Base-by-base conservation (phyloP, 192 early-diverging fungal genomes). In the Phlyctochytrium arcticum region DNA sequence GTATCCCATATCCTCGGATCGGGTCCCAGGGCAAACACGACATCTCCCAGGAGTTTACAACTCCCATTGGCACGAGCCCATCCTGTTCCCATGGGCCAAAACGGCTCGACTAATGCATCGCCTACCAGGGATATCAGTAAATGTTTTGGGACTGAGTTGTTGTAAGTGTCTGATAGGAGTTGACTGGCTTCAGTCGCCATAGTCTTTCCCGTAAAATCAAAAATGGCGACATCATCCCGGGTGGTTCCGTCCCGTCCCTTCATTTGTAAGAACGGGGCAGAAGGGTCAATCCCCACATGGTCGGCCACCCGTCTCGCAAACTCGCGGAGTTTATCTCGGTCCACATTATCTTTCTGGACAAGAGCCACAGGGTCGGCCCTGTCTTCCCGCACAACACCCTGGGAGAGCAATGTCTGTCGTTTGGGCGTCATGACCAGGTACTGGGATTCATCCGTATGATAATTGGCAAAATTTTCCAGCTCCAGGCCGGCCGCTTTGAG, bases 361-460 rank as follows among this genome's bases (percentile, higher is more conserved):
- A 68, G 39, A n/a, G 44, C 66, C 21, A 47, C 63, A 3, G 53
- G 63, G 53, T 65, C 63, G 5, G 66, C 57, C 32, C 9, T n/a
- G 57, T 68, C 66, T 29, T 35, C 7, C 36, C 57, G 59, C 50
- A 68, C 3, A 12, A 68, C 58, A 10, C 66, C 66, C 10, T 33
- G 15, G 10, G 15, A 21, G n/a, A 68, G 66, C 48, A 68, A 30
- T 5, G 48, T 61, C 26, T n/a, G 5, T 23, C 32, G 33, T 46
- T 51, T 68, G 26, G 66, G 57, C 27, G 66, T 68, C 34, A 68
- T 37, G 23, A 68, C 66, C 5, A 68, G 31, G 57, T 68, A 68
- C 29, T 68, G 57, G 3, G 27, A 34, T 19, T 68, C 66, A 21
- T 68, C 66, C 15, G 57, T 68, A 9, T n/a, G 23, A 36, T 68